Base-by-base conservation (phyloP, 805 yeast genomes). In the Metschnikowia sp. region DNA sequence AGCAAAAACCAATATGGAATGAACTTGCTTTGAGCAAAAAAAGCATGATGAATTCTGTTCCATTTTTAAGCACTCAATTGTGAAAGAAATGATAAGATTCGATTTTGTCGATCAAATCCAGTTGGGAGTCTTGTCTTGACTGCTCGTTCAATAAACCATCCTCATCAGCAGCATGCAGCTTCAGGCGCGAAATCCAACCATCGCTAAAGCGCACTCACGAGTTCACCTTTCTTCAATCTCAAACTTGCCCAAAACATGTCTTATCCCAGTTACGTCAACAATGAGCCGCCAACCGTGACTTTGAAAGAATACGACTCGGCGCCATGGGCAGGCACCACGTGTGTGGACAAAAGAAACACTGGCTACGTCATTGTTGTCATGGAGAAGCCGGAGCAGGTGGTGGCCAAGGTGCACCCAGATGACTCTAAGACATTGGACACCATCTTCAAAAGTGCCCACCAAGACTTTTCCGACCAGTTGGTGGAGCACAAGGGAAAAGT, bases 291-390 rank as follows among this genome's bases (percentile, higher is more conserved):
- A 11, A 66, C 66, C 22, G 54, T 79, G n/a, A 57, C 77, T 2
- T 63, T 79, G 26, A 51, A 57, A 37, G 74, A 76, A 34, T 79
- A 78, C 53, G 83, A 79, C 47, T 62, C 50, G n/a, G 82, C 82
- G 3, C 60, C 66, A 10, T 79, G 83, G 83, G 79, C 81, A 1
- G 53, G 59, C 4, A 63, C 72, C 34, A 77, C 83, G 3, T 78
- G 82, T 49, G 68, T 79, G 8, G 83, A 79, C 56, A 57, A 63
- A 40, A 56, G 60, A 12, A 61, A 58, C 12, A 57, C 55, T 9
- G 53, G 49, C 10, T 78, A 69, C 50, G 71, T 72, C 8, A 75
- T 72, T 4, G 81, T 79, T 11, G 68, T 70, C 46, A 72, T 77
- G 71, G 65, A 75, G 40, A 60, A 66, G 15, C 77, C 78, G 7